Percentiles rank a stretch among this genome's conserved stretches.
Evolutionary conservation across 1,139 yeast species (phyloP).

Genomic region (Saccharomyces uvarum): DNA sequence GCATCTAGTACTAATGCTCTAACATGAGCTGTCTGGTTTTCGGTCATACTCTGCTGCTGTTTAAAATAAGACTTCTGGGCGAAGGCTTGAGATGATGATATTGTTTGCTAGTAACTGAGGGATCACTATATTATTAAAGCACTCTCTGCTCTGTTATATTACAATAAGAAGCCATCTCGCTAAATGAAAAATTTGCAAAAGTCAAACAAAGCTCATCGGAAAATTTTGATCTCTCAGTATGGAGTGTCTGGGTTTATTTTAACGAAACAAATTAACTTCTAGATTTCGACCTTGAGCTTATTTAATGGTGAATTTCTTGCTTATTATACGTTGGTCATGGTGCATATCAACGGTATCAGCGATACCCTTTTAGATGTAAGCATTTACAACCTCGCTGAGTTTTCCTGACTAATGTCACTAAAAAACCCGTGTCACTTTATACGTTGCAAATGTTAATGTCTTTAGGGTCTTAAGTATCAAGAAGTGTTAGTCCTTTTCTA

Average conservation of each 20-base stretch:
- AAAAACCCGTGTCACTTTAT: background rate
- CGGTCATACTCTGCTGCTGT: constrained; percentile 2
- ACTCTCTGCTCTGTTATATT: background rate
- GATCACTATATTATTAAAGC: background rate
- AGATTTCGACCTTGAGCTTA: background rate
- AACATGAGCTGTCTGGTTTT: constrained; percentile 29
- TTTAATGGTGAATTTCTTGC: too few species aligned
- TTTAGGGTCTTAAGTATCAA: background rate
- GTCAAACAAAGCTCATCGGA: constrained; percentile 11
- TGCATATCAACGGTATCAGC: too few species aligned
- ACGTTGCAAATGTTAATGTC: background rate
- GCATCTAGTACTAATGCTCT: constrained; percentile 77
- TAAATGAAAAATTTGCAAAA: background rate
- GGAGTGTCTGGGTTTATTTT: background rate
- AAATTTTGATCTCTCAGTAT: background rate
- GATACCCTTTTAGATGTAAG: too few species aligned
- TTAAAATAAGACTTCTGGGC: background rate
- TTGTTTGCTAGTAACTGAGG: background rate
- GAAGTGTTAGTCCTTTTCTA: background rate
- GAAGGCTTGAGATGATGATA: background rate
- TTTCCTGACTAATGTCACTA: background rate
- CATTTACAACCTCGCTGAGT: too few species aligned
- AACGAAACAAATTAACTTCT: background rate
- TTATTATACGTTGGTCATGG: too few species aligned
- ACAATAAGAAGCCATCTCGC: background rate